Conservation (phyloP, 163 green algal species). For the Trebouxia gelatinosa region DNA sequence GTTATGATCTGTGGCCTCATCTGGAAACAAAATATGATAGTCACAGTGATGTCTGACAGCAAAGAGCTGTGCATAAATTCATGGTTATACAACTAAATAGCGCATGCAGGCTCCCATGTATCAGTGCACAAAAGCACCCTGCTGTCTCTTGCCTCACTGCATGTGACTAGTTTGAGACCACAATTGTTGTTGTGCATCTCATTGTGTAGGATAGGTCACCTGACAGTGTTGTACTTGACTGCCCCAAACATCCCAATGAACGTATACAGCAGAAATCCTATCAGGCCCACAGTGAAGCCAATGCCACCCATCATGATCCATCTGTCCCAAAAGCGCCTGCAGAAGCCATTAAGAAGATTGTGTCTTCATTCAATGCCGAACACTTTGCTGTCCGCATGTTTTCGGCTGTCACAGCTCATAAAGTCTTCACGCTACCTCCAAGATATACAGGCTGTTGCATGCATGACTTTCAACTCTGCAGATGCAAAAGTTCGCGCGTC, state of each 20-base stretch:
- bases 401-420: neutral
- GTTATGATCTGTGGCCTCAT: too few species aligned
- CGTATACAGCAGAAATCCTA: conserved; percentile 53
- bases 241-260: conserved; percentile 63
- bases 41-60: too few species aligned
- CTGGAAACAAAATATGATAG: too few species aligned
- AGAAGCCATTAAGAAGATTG: neutral
- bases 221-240: conserved; percentile 77
- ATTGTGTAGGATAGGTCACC: too few species aligned
- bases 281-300: conserved; percentile 48
- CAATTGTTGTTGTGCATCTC: too few species aligned
- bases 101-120: too few species aligned
- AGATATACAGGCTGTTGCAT: neutral
- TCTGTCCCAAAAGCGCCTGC: conserved; percentile 54
- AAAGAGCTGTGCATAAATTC: too few species aligned
- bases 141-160: too few species aligned
- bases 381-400: neutral
- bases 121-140: too few species aligned
- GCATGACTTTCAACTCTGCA: neutral
- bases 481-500: too few species aligned
- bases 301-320: conserved; percentile 69
- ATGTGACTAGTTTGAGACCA: too few species aligned
- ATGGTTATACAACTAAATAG: too few species aligned
- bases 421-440: neutral
- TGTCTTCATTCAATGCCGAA: neutral